Evolutionary conservation across 306 rosid species (phyloP).

Genomic region (Corylus americana): DNA sequence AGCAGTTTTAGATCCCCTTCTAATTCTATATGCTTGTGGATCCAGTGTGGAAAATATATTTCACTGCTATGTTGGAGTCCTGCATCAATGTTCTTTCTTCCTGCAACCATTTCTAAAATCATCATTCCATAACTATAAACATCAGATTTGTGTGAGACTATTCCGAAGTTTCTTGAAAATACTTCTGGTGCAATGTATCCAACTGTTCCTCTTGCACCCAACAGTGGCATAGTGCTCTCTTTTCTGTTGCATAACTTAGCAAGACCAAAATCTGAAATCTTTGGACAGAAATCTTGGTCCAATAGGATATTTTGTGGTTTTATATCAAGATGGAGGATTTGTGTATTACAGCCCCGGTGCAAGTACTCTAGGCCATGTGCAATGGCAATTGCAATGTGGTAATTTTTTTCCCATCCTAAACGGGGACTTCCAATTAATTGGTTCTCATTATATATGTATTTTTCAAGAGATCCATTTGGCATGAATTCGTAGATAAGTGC

Average conservation of each 20-base stretch:
- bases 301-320: conserved; percentile 22
- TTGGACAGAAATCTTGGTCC: conserved; percentile 33
- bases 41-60: conserved; percentile 16
- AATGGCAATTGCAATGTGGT: conserved; percentile 33
- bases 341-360: conserved; percentile 14
- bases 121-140: conserved; percentile 47
- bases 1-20: too few species aligned
- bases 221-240: conserved; percentile 32
- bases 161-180: conserved; percentile 13
- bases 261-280: conserved; percentile 43
- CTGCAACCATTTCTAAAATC: conserved; percentile 37
- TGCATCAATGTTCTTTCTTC: conserved; percentile 27
- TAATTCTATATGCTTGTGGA: too few species aligned
- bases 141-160: conserved; percentile 36
- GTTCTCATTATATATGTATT: conserved; percentile 16
- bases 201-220: conserved; percentile 33
- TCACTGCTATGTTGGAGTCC: conserved; percentile 11
- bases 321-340: conserved; percentile 22
- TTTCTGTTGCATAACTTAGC: conserved; percentile 36
- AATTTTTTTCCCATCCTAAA: conserved; percentile 10
- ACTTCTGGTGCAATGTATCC: conserved; percentile 45
- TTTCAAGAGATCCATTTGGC: conserved; percentile 47
- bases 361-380: conserved; percentile 43
- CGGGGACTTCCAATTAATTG: background rate
- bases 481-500: conserved; percentile 46